Percentiles rank a stretch among this genome's conserved stretches.
phyloP scores from a whole-genome alignment of 164 flowering plant species.

The Liriodendron chinense region DNA sequence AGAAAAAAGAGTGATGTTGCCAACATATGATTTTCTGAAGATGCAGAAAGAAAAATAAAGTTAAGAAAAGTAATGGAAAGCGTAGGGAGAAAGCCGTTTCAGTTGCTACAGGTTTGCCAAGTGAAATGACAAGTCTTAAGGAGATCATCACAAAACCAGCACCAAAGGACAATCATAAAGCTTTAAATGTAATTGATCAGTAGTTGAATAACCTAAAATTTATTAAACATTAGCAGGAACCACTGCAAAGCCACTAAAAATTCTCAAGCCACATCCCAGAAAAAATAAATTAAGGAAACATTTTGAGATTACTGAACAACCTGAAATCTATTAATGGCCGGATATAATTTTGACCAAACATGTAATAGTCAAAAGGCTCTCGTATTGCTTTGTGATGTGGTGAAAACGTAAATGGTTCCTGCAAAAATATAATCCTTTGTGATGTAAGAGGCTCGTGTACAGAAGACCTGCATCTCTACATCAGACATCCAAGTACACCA shows the following conservation, averaged over 20 bases:
- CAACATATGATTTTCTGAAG: conserved; percentile 78
- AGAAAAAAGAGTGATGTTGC: conserved; percentile 63
- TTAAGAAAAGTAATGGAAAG: not conserved
- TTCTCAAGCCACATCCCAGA: not conserved
- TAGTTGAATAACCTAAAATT: conserved; percentile 63
- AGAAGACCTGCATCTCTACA: not conserved
- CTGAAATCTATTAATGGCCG: conserved; percentile 85
- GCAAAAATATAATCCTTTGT: conserved; percentile 18
- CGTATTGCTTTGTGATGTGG: conserved; percentile 80
- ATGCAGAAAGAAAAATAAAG: conserved; percentile 9
- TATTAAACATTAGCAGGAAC: conserved; percentile 31
- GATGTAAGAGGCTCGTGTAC: not conserved
- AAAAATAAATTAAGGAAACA: not conserved
- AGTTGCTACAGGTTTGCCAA: not conserved
- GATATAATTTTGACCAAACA: conserved; percentile 85
- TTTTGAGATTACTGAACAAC: conserved; percentile 32
- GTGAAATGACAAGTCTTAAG: not conserved
- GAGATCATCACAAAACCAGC: not conserved
- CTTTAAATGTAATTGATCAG: not conserved
- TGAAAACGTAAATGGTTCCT: conserved; percentile 81
- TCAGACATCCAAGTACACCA: not conserved
- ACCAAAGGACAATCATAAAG: not conserved
- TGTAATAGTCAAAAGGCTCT: conserved; percentile 92
- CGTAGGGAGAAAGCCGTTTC: not conserved
- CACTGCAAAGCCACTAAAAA: not conserved